Evolutionary conservation across 495 filamentous ascomycete species (phyloP), one percentile per base, ranked within the genome.

Genomic region (Massariosphaeria phaeospora): DNA sequence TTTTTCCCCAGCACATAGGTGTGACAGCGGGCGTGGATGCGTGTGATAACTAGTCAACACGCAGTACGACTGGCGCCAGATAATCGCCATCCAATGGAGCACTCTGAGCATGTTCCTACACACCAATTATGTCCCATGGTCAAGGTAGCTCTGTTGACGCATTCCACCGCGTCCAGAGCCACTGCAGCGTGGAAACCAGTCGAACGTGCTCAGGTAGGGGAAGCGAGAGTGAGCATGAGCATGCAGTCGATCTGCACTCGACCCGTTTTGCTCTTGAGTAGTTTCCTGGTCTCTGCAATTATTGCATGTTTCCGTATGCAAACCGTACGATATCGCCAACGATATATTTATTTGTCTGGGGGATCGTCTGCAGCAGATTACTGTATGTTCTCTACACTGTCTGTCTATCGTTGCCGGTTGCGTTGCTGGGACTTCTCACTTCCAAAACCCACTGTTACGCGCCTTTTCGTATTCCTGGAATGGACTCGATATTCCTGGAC

Each of bases 101-200:
- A 17, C 20, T 18, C 26, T n/a, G 15, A 15, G 9, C 17, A 4
- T 8, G 24, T 26, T 45, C 9, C 41, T 12, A 25, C 41, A 29
- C 26, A 17, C 17, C 33, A 49, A 21, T 23, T 15, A 20, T 25
- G 48, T 20, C n/a, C 12, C 18, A 11, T 31, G 26, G 11, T 30
- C 40, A 53, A 53, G 40, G 13, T 20, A 26, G 29, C 1, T 30
- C 39, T 45, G 45, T 44, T 25, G 26, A 53, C 38, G 50, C 39
- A 53, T 26, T 52, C 38, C 33, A 11, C 49, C 17, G 17, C 40
- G 27, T 53, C 18, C 26, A 53, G 13, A 21, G 34, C 11, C 25
- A 26, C 41, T 45, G 46, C 33, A 35, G 44, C 20, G 17, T n/a
- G n/a, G 3, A 30, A 29, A 12, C 41, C 8, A 44, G 4, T 26